Base-by-base conservation (phyloP, 495 filamentous ascomycete genomes). In the Penicillium desertorum region DNA sequence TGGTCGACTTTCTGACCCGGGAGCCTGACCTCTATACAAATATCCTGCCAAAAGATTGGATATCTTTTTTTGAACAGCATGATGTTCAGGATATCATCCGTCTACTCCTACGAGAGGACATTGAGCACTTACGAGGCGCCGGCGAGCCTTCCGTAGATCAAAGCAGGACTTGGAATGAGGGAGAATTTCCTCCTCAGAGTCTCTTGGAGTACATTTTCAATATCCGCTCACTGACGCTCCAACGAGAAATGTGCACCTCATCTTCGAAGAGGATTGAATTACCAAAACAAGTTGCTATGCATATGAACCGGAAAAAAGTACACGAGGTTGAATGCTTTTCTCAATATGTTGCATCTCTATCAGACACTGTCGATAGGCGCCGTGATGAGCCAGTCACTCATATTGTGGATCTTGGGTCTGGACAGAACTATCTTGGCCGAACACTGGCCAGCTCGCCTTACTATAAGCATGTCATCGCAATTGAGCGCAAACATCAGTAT, bases 291-390 rank as follows among this genome's bases (percentile, higher is more conserved):
- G 79, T 96, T 25, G 83, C 90, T 0, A 82, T 96, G 12, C 94
- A 93, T 17, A 98, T 98, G 94, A 96, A 90, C 56, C 80, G 85
- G 27, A 98, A 98, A 72, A 98, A 98, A 72, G 81, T 91, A 27
- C 95, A 98, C 61, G 94, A 98, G 75, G 94, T 88, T 6, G 72
- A 82, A 34, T 74, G 84, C 62, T 85, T 87, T 60, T 81, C 85
- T 43, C 71, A 65, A 44, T 96, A 86, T 63, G 78, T 88, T 55
- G 66, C 78, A 62, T 65, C 71, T 34, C 68, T 80, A 17, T 70
- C 71, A 45, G 75, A 76, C 5, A 81, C 84, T 46, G 84, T 90
- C 48, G 72, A 79, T 8, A 68, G 78, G 41, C 79, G 82, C 57
- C 71, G 67, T 22, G 73, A 72, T 22, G 72, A 76, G 42, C 63